phyloP scores from a whole-genome alignment of 148 eudicot species.

The Euryodendron excelsum region DNA sequence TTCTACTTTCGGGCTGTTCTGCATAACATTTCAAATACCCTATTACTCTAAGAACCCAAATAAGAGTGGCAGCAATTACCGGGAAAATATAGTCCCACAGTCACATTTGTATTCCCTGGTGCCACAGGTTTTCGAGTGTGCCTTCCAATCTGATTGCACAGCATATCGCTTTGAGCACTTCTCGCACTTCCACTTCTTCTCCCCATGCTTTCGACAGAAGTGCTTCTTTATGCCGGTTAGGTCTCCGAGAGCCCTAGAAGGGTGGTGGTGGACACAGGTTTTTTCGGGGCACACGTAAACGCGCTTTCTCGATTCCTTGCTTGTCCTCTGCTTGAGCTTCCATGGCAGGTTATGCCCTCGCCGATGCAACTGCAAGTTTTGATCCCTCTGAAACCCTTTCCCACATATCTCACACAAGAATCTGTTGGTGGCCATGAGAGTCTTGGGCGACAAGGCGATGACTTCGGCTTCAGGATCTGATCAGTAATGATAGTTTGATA shows the following conservation, averaged over 20 bases:
- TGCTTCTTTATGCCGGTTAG: constrained; percentile 92
- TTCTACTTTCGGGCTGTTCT: too few relatives aligned
- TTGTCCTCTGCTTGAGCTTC: constrained; percentile 88
- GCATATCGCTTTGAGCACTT: constrained; percentile 88
- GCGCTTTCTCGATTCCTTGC: constrained; percentile 66
- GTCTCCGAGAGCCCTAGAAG: constrained; percentile 89
- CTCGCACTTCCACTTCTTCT: constrained; percentile 98
- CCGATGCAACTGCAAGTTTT: constrained; percentile 79
- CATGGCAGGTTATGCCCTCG: constrained; percentile 96
- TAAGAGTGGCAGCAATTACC: constrained; percentile 38
- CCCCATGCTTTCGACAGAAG: constrained; percentile 90
- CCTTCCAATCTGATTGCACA: constrained; percentile 96
- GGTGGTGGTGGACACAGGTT: constrained; percentile 80
- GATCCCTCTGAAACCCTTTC: constrained; percentile 90
- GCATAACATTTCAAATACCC: too few relatives aligned
- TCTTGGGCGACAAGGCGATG: constrained; percentile 80
- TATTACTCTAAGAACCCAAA: background rate
- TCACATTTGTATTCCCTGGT: constrained; percentile 91
- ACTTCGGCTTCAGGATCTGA: constrained; percentile 99
- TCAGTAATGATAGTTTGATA: background rate
- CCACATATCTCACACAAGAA: constrained; percentile 94
- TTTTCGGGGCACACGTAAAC: constrained; percentile 93
- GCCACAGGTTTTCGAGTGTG: constrained; percentile 96
- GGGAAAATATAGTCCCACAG: constrained; percentile 88
- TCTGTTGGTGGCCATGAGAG: constrained; percentile 96